Evolutionary conservation across 495 filamentous ascomycete genomes (phyloP), one percentile per base, ranked within the genome.

Genomic region (Extremus antarcticus): DNA sequence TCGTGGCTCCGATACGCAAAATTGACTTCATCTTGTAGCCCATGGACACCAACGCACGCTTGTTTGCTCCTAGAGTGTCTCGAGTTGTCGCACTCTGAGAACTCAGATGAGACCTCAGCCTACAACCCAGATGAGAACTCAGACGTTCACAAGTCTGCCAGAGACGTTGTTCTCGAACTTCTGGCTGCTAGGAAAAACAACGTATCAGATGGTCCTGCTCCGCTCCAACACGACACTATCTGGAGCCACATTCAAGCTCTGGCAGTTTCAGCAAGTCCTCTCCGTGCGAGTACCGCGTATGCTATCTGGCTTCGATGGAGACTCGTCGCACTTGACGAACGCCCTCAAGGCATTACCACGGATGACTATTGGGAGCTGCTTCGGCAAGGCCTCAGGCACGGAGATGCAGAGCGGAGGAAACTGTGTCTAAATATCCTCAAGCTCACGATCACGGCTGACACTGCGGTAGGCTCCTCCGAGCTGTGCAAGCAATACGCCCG

Each of bases 341-440:
- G 17, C 3, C 3, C 16, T 9, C 10, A 3, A 9, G 9, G 10
- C 4, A 23, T 9, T 20, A 21, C 3, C 21, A 17, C 4, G 13
- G 48, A 35, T 11, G 29, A 61, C 11, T 76, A 76, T 47, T 76
- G 73, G 73, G 35, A 46, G 16, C 54, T 67, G 13, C 53, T 76
- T n/a, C 68, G 64, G 49, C 38, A 61, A 21, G 70, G 73, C 1
- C 64, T 76, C 11, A 57, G 66, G 22, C 52, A 51, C 16, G 73
- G 73, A 0, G 70, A 66, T 51, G 60, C 54, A 2, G 73, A 75
- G 53, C 68, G 69, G 48, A 65, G 72, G 16, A 76, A 76, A 58
- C 65, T 68, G 35, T 73, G 72, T 50, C 63, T 76, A 3, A 62
- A 66, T 21, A 74, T 76, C 29, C 58, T 76, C 20, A 65, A 59